Conservation (phyloP, 1,284 basidiomycete species). For the Papiliotrema terrestris region DNA sequence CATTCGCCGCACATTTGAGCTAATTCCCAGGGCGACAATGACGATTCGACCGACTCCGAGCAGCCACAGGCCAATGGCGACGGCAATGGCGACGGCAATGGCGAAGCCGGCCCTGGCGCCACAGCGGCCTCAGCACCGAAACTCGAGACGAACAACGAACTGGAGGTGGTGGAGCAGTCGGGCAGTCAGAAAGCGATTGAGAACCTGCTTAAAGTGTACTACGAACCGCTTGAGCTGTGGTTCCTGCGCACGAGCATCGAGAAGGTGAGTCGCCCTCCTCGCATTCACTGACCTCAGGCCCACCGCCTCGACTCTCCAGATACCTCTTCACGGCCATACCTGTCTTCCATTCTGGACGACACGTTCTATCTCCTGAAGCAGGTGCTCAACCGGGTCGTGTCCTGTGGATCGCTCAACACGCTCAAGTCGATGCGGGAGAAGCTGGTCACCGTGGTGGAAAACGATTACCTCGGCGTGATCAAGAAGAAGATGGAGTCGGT, state of each 20-base stretch:
- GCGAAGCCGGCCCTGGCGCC: too few species aligned
- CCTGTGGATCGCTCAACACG: slow-evolving; percentile 63
- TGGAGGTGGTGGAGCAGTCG: slow-evolving; percentile 49
- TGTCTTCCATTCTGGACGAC: slow-evolving; percentile 73
- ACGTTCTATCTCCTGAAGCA: slow-evolving; percentile 89
- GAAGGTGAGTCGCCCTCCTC: slow-evolving; percentile 57
- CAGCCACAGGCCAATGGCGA: neutral
- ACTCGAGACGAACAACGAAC: slow-evolving; percentile 45
- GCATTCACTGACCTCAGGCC: slow-evolving; percentile 29
- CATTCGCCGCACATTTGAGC: neutral
- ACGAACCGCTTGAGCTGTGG: slow-evolving; percentile 87
- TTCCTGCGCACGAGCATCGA: slow-evolving; percentile 83
- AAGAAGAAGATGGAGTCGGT: slow-evolving; percentile 80
- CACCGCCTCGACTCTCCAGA: slow-evolving; percentile 64
- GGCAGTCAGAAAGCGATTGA: slow-evolving; percentile 59
- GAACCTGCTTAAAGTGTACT: slow-evolving; percentile 67
- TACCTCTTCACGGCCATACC: slow-evolving; percentile 57
- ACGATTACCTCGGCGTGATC: slow-evolving; percentile 72
- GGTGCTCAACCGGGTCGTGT: slow-evolving; percentile 68
- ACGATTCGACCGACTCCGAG: neutral
- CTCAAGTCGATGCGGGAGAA: slow-evolving; percentile 61
- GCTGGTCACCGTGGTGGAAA: slow-evolving; percentile 69
- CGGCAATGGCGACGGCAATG: too few species aligned
- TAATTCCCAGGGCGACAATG: slow-evolving; percentile 1
- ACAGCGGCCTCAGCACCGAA: too few species aligned